Conservation (phyloP, 1,284 basidiomycete genomes). For the Inonotus obliquus region DNA sequence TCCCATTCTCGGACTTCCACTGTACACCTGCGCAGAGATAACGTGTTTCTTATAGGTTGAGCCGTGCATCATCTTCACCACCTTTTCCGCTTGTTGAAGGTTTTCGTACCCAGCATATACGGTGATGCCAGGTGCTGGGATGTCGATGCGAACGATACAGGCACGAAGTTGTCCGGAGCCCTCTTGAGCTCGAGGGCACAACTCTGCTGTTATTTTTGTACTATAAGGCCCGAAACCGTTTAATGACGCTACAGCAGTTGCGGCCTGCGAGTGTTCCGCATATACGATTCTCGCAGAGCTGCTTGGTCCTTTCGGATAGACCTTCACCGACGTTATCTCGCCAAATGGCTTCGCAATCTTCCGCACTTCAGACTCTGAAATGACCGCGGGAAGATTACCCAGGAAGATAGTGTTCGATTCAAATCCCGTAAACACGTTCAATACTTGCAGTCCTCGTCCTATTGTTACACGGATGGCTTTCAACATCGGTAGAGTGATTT, state of each 20-base stretch:
- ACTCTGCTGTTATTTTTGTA: not conserved
- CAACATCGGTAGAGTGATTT: constrained; percentile 4
- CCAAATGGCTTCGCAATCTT: constrained; percentile 6
- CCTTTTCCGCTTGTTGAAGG: constrained; percentile 1
- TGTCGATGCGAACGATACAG: constrained; percentile 11
- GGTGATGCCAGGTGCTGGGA: constrained; percentile 12
- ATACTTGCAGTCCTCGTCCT: constrained; percentile 13
- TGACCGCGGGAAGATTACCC: constrained; percentile 12
- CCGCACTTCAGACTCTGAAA: constrained; percentile 5
- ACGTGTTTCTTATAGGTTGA: constrained; percentile 5
- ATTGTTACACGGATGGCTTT: constrained; percentile 14
- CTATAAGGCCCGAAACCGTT: constrained; percentile 6
- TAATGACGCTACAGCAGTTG: constrained; percentile 1
- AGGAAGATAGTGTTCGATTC: constrained; percentile 8
- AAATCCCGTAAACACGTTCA: constrained; percentile 11
- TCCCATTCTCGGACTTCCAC: constrained; percentile 4
- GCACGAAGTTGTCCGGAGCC: constrained; percentile 5
- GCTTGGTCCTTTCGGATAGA: not conserved
- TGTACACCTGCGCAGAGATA: constrained; percentile 8
- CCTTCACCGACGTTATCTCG: not conserved
- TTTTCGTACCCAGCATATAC: constrained; percentile 14
- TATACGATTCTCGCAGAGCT: constrained; percentile 10
- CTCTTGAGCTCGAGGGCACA: not conserved
- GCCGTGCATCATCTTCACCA: constrained; percentile 2
- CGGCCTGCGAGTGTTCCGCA: constrained; percentile 6